Evolutionary conservation across 1,139 yeast species (phyloP).

Genomic region (Suhomyces maxii): DNA sequence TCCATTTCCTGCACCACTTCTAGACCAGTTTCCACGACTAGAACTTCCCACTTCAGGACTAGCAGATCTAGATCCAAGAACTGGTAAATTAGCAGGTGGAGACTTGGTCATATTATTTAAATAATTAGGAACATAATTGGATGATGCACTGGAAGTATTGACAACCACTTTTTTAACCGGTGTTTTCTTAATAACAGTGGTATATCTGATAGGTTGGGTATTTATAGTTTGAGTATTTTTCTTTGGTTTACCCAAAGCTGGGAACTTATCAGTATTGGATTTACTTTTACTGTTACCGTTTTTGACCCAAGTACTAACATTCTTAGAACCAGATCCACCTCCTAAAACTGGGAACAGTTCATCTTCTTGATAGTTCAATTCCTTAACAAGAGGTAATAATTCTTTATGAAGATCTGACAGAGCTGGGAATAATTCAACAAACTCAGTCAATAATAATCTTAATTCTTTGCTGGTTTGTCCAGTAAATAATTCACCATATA

Average conservation of each 20-base stretch:
- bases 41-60: constrained; percentile 3
- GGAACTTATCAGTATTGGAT: constrained; percentile 46
- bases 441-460: constrained; percentile 53
- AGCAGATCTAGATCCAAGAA: constrained; percentile 15
- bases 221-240: constrained; percentile 20
- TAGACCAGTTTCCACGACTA: constrained; percentile 13
- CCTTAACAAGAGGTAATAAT: constrained; percentile 27
- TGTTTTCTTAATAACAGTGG: constrained; percentile 38
- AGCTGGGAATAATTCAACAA: constrained; percentile 53
- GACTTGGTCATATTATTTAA: constrained; percentile 23
- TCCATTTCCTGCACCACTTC: constrained; percentile 3
- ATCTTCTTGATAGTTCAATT: constrained; percentile 21
- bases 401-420: constrained; percentile 29
- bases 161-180: constrained; percentile 16
- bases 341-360: constrained; percentile 38
- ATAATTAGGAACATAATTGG: constrained; percentile 33
- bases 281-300: constrained; percentile 10
- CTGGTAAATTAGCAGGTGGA: constrained; percentile 18
- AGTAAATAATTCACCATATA: constrained; percentile 56
- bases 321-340: constrained; percentile 8
- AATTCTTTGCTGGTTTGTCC: constrained; percentile 46
- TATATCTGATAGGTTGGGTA: constrained; percentile 39
- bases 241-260: constrained; percentile 48
- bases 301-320: constrained; percentile 32
- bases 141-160: constrained; percentile 19